Evolutionary conservation across 1,284 basidiomycete genomes (phyloP), one percentile per base, ranked within the genome.

Genomic region (Pascua sp.): DNA sequence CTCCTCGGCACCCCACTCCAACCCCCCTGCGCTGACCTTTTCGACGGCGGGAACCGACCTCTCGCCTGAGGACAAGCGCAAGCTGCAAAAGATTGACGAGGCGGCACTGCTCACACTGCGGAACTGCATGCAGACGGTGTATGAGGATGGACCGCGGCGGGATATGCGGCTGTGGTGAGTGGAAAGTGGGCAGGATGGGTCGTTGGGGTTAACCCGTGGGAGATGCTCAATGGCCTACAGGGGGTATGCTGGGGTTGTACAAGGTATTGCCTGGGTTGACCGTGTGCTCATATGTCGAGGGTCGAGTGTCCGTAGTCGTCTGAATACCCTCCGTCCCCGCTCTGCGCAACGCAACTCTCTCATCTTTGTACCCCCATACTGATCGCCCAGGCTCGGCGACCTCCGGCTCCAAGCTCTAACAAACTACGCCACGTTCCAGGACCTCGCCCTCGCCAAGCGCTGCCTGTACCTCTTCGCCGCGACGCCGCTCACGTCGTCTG

Each of bases 401-500:
- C 12, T 42, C 12, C 40, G 40, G 11, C 40, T 42, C 4, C 40
- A 42, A 9, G 40, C 40, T 12, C 40, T 42, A n/a, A n/a, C 40
- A 42, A 42, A 42, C 40, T 42, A 42, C 40, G 40, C n/a, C 12
- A 67, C 64, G 0, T 66, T 64, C 56, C 52, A 60, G 12, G 64
- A 64, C 40, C 51, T 45, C 44, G 42, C 55, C 17, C 64, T 67
- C n/a, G 66, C 65, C 47, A 67, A 67, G 49, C 55, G 65, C 0
- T 68, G 65, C 42, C 53, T 68, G 12, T 67, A 68, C 55, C 57
- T 68, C 4, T 65, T 65, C 16, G 62, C 67, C 4, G 65, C 61
- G 8, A 53, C 65, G 47, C 68, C 68, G 2, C 64, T 56, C 43
- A 46, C 64, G 24, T 61, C 63, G 7, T 57, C 59, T 10, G 66